phyloP scores from a whole-genome alignment of 805 yeast genomes.

The Ogataea chonburiensis region DNA sequence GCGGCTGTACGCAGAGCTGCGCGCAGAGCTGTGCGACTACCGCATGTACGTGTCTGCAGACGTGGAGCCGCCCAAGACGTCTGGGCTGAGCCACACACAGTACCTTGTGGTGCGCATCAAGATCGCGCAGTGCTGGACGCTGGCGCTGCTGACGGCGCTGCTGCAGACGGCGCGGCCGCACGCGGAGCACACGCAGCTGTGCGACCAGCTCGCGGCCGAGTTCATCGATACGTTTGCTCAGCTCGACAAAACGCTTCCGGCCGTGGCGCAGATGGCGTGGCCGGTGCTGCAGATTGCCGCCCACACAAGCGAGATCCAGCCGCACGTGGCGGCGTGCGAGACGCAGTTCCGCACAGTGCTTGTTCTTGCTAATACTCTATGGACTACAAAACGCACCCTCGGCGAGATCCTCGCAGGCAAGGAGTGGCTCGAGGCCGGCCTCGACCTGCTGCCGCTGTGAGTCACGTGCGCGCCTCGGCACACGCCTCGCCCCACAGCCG shows the following conservation, averaged over 20 bases:
- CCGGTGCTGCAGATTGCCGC: conserved; percentile 49
- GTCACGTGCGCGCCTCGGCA: conserved; percentile 4
- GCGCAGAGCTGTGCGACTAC: conserved; percentile 30
- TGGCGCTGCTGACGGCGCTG: conserved; percentile 34
- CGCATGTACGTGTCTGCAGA: conserved; percentile 34
- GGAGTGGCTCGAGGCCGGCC: conserved; percentile 44
- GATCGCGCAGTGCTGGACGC: conserved; percentile 44
- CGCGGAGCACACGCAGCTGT: conserved; percentile 21
- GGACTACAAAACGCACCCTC: conserved; percentile 37
- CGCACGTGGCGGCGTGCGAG: conserved; percentile 36
- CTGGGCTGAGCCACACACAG: conserved; percentile 1
- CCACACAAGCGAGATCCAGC: conserved; percentile 29
- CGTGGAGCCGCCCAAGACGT: conserved; percentile 2
- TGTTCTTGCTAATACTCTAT: conserved; percentile 38
- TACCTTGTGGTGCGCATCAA: conserved; percentile 32
- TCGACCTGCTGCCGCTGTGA: conserved; percentile 42
- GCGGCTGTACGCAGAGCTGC: conserved; percentile 28
- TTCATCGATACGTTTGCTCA: conserved; percentile 41
- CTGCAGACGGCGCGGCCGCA: conserved; percentile 33
- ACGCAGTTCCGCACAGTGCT: conserved; percentile 39
- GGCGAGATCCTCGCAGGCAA: conserved; percentile 38
- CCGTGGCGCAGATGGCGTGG: conserved; percentile 52
- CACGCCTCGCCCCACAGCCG: conserved; percentile 48
- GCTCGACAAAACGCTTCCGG: conserved; percentile 39
- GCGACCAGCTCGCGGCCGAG: conserved; percentile 35